These are phyloP conservation scores for Paspalum vaginatum DNA, from an alignment of 176 grass and related monocot species.

Conservation along the genomic window DNA sequence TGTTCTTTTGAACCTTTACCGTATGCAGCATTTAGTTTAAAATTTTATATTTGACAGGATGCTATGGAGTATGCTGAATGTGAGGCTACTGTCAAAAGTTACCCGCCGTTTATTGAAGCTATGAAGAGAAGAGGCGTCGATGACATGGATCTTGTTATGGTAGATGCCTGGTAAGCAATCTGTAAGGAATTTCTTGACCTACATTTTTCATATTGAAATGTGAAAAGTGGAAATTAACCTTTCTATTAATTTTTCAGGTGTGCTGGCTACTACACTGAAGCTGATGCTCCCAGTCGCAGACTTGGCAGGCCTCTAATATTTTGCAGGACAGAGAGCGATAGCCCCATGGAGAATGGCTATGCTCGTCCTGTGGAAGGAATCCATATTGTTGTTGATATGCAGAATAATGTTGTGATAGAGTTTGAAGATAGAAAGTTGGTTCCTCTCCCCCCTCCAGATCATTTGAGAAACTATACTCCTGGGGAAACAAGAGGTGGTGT, in stretches of 20 bases:
- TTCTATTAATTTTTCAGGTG: constrained; percentile 61
- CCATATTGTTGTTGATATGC: constrained; percentile 90
- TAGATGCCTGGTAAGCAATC: constrained; percentile 88
- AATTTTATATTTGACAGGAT: constrained; percentile 67
- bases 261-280: constrained; percentile 82
- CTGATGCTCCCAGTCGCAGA: constrained; percentile 86
- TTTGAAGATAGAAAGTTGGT: constrained; percentile 98
- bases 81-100: constrained; percentile 92
- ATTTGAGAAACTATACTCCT: constrained; percentile 96
- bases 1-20: constrained; percentile 16
- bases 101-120: constrained; percentile 94
- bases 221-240: constrained; percentile 13
- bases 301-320: constrained; percentile 97
- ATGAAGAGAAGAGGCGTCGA: constrained; percentile 99
- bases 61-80: constrained; percentile 99
- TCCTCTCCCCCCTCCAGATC: constrained; percentile 87
- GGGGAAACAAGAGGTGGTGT: constrained; percentile 94
- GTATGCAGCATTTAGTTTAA: not conserved
- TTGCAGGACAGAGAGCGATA: constrained; percentile 97
- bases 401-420: constrained; percentile 86
- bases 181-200: not conserved
- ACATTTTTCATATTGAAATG: constrained; percentile 7
- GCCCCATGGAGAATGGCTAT: constrained; percentile 99
- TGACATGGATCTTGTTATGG: constrained; percentile 99
- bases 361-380: constrained; percentile 98